Percentiles rank a stretch among this genome's conserved stretches.
These are phyloP conservation scores for Hanseniaspora lachancei DNA, from an alignment of 805 yeast genomes.

Conservation along the genomic window DNA sequence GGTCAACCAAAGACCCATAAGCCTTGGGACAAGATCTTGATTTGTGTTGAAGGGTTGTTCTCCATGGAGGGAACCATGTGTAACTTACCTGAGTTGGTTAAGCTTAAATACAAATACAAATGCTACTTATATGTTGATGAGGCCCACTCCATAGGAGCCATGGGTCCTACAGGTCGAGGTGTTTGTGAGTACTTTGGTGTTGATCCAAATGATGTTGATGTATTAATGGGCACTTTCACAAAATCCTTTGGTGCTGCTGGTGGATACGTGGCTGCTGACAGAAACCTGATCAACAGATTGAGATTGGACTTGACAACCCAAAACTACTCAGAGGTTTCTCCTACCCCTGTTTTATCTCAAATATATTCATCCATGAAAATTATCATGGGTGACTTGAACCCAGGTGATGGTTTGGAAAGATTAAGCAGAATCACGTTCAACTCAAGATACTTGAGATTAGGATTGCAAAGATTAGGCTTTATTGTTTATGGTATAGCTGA, in stretches of 20 bases:
- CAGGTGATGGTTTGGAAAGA: conserved; percentile 88
- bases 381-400: conserved; percentile 68
- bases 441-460: conserved; percentile 82
- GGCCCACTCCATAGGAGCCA: conserved; percentile 98
- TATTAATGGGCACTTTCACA: conserved; percentile 94
- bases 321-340: conserved; percentile 67
- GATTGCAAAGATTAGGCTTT: conserved; percentile 82
- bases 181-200: conserved; percentile 86
- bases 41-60: conserved; percentile 84
- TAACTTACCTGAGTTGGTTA: conserved; percentile 63
- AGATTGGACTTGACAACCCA: conserved; percentile 61
- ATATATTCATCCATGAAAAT: conserved; percentile 67
- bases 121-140: conserved; percentile 88
- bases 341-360: conserved; percentile 88
- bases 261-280: conserved; percentile 80
- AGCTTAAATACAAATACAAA: conserved; percentile 68
- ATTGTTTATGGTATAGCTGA: conserved; percentile 91
- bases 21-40: conserved; percentile 81
- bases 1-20: conserved; percentile 93
- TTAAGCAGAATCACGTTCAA: conserved; percentile 89
- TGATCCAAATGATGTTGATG: conserved; percentile 61
- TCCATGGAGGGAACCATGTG: conserved; percentile 89
- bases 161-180: conserved; percentile 90
- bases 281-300: conserved; percentile 56
- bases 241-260: conserved; percentile 98